Base-by-base conservation (phyloP, 306 rosid species). In the Prunus fruticosa region DNA sequence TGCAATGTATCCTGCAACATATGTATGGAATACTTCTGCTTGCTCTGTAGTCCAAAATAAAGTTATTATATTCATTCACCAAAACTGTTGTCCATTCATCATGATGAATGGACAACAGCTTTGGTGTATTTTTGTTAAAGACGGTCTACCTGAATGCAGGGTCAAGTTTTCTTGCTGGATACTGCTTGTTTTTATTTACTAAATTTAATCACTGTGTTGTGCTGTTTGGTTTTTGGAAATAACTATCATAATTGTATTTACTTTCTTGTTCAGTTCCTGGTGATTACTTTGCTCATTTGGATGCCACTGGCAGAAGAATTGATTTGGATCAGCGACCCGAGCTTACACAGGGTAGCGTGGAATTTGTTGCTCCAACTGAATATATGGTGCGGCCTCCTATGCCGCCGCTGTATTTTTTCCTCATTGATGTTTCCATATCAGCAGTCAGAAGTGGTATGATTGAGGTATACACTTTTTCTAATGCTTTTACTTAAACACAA, bases 381-480 rank as follows among this genome's bases (percentile, higher is more conserved):
- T 92, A 96, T 84, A 96, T 96, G 99, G 97, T 92, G 86, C 98
- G 99, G 79, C 97, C 98, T 57, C 98, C 99, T 76, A 96, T 96
- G 99, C 99, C 99, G 16, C 99, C 98, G 63, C 88, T 92, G 45
- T 96, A 90, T 82, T 96, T 96, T 86, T 96, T 96, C 88, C 96
- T 96, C 81, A 96, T 96, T 1, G 98, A 96, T 30, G 99, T 93
- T 81, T 92, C 99, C 52, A 77, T 86, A 66, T 90, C 97, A 76
- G 97, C 99, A 10, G 98, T 88, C 80, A 96, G 91, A 91, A 96
- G 99, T 91, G 99, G 99, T 67, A 96, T 96, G 98, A 89, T 92
- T 86, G 96, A 93, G 96, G 99, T 92, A 79, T 83, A 72, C 70
- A 69, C 71, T 75, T 70, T 19, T 67, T 70, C 18, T 52, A 25